phyloP scores from a whole-genome alignment of 192 early-diverging fungal genomes.

The Rhizophagus clarus region DNA sequence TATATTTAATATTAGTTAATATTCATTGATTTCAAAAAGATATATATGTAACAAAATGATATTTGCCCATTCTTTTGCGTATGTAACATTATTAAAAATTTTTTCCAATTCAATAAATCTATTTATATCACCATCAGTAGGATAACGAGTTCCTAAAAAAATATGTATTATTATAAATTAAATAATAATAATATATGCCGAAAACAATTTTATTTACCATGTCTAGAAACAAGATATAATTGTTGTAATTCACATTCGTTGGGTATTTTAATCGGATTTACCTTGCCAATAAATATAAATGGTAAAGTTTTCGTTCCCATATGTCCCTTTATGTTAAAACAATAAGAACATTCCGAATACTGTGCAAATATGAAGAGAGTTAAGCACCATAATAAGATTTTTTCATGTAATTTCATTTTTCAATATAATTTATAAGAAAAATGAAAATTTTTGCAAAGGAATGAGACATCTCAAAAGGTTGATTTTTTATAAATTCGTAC shows the following conservation, averaged over 20 bases:
- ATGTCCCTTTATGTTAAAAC: conserved; percentile 7
- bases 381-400: too few species aligned
- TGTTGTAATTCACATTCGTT: background rate
- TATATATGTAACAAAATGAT: too few species aligned
- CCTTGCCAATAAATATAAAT: background rate
- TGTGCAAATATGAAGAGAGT: too few species aligned
- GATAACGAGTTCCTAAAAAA: background rate
- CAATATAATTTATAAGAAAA: too few species aligned
- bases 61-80: background rate
- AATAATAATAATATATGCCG: too few species aligned
- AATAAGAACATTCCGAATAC: background rate
- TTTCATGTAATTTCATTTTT: too few species aligned
- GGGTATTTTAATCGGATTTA: background rate
- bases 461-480: too few species aligned
- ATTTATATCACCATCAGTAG: background rate
- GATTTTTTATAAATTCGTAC: too few species aligned
- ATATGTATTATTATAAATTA: background rate
- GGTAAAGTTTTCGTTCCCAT: background rate
- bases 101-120: background rate
- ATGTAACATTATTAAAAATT: background rate
- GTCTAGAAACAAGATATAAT: conserved; percentile 15
- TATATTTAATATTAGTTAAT: too few species aligned
- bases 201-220: background rate
- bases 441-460: too few species aligned
- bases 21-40: too few species aligned